Evolutionary conservation across 108 stramenopile species (phyloP).

Genomic region (Nannochloropsis salina): DNA sequence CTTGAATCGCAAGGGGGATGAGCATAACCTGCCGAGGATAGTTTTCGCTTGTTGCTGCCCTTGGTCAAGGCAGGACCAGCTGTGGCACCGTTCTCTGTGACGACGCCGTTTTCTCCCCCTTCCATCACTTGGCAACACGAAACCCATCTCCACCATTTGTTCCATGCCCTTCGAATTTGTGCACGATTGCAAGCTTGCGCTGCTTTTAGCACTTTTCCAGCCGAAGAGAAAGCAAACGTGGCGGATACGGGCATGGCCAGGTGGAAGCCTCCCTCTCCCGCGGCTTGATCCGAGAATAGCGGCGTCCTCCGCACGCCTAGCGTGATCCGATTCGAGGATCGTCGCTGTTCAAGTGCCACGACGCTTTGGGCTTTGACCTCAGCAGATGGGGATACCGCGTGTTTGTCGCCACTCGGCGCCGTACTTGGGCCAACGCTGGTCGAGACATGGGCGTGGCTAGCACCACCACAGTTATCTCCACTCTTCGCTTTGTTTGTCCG

Average conservation of each 20-base stretch:
- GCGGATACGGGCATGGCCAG: neutral
- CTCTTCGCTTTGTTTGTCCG: slow-evolving; percentile 10
- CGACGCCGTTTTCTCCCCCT: neutral
- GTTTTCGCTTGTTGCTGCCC: neutral
- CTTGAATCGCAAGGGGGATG: neutral
- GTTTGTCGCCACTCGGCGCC: neutral
- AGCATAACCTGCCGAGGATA: neutral
- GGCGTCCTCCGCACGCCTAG: neutral
- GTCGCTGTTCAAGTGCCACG: neutral
- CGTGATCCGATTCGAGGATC: neutral
- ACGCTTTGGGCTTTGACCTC: too few species aligned
- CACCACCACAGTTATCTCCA: neutral
- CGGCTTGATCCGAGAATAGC: neutral
- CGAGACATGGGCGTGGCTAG: neutral
- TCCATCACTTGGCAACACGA: neutral
- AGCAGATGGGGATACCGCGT: neutral
- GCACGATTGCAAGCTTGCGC: slow-evolving; percentile 19
- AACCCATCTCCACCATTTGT: neutral
- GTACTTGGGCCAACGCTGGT: neutral
- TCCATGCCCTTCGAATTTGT: neutral
- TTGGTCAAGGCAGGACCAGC: neutral
- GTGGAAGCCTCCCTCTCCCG: neutral
- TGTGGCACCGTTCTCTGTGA: neutral
- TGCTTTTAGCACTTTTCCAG: neutral
- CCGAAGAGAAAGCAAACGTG: neutral